Base-by-base conservation (phyloP, 2,329 filamentous ascomycete genomes). In the Fusarium brachygibbosum region DNA sequence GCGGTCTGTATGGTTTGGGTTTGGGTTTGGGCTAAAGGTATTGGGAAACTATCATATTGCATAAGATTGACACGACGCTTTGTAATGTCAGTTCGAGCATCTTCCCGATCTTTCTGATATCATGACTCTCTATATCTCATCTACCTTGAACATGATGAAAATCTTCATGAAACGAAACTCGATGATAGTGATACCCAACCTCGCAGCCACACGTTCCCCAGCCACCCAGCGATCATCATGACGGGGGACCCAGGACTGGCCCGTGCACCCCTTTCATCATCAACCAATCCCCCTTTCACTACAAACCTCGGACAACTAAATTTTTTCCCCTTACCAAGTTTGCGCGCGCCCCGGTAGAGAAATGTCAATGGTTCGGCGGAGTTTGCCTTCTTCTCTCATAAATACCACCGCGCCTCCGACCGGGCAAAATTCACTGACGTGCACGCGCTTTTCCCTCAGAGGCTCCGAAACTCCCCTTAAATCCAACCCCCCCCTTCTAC, bases 401-500 rank as follows among this genome's bases (percentile, higher is more conserved):
- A 82, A 82, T 82, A 82, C 78, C 78, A 80, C 77, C 74, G 79
- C 80, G 79, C 80, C 79, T 80, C 80, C 80, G 75, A 78, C 79
- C 79, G 76, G 78, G 70, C 75, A 79, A 79, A 80, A 75, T 76
- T 77, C 72, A 81, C 79, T 80, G 80, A 82, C 79, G 79, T 82
- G 80, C 79, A 81, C 80, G 80, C 80, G 80, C 79, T 82, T 82
- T 81, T 78, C 78, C 72, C 76, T 80, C 78, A 75, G 77, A 79
- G 79, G 78, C 61, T 64, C 51, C 59, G 77, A 79, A 79, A 78
- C 59, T 64, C 51, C 59, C 76, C 76, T 76, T 78, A 76, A 72
- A 67, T 58, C 65, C 69, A 58, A 74, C 23, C 40, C 68, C 69
- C 72, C 69, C 65, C 63, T 35, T 60, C 70, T 64, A 45, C 51